Base-by-base conservation (phyloP, 805 yeast genomes). In the Aciculoconidium aculeatum region DNA sequence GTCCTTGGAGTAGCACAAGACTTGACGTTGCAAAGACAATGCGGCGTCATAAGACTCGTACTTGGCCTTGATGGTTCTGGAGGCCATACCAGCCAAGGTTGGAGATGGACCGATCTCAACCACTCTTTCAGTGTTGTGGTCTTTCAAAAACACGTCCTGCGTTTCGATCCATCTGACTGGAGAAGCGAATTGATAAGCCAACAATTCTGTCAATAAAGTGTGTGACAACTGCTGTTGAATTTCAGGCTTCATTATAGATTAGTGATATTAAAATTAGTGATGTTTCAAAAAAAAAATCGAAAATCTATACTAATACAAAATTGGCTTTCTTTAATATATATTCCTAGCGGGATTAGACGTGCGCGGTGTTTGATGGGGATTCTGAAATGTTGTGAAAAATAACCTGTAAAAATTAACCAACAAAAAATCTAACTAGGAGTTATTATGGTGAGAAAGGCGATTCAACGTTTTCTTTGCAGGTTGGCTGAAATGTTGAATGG, bases 161-260 rank as follows among this genome's bases (percentile, higher is more conserved):
- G 98, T 92, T 60, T 94, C 98, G 59, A 94, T 92, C 97, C 99
- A 92, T 73, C 97, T 80, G 42, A 92, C 99, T 27, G 99, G 98
- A 39, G 96, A 88, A 28, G 99, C 99, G 53, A 92, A 92, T 65
- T 92, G 99, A 67, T 88, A 92, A 31, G 98, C 97, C 65, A 92
- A 73, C 47, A 92, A 77, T 72, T 92, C 99, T 15, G 96, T 87
- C 56, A 92, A 72, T 42, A 92, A 71, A 44, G 84, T 80, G 58
- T 92, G 97, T 45, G 98, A 94, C 44, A 92, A 76, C 59, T 92
- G 97, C 68, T 92, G 98, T 70, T 92, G 94, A 38, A 87, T 79
- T 72, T 92, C 97, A 45, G 98, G 95, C 58, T 77, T 77, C 92
- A 81, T 82, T 32, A 35, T 44, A 23, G 34, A n/a, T n/a, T n/a